Percentiles rank a stretch among this genome's conserved stretches.
Conservation (phyloP, 345 rosid species). For the Triadica sebifera region DNA sequence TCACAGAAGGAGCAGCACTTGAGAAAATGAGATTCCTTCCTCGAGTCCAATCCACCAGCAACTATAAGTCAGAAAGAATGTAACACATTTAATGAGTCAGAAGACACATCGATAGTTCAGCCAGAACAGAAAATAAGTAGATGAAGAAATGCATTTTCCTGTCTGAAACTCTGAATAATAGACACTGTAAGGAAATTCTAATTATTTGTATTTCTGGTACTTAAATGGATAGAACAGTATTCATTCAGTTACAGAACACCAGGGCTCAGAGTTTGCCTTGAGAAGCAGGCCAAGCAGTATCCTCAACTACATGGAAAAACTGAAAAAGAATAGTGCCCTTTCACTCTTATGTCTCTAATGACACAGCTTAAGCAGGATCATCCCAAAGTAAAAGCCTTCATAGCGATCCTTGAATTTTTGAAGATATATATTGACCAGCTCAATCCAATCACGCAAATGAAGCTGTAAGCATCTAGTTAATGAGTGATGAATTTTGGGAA, state of each 20-base stretch:
- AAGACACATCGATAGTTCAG: not conserved
- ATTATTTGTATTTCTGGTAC: not conserved
- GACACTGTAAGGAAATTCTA: not conserved
- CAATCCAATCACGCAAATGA: not conserved
- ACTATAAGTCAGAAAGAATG: conserved; percentile 36
- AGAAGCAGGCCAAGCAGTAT: not conserved
- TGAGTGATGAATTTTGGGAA: not conserved
- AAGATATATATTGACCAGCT: not conserved
- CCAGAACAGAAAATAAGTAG: not conserved
- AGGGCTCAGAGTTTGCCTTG: not conserved
- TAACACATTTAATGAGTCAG: conserved; percentile 5
- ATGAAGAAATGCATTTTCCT: not conserved
- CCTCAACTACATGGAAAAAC: not conserved
- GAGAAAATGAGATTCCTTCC: conserved; percentile 79
- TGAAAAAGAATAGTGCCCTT: not conserved
- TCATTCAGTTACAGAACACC: not conserved
- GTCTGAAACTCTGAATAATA: not conserved
- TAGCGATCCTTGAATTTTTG: not conserved
- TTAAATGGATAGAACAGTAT: not conserved
- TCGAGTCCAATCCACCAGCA: conserved; percentile 77
- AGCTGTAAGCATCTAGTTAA: conserved; percentile 4
- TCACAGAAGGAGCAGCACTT: conserved; percentile 68
- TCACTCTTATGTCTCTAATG: not conserved
- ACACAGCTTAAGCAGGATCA: not conserved
- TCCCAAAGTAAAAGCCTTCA: not conserved